Conservation (phyloP, 1,139 yeast species). For the Taphrina pruni region DNA sequence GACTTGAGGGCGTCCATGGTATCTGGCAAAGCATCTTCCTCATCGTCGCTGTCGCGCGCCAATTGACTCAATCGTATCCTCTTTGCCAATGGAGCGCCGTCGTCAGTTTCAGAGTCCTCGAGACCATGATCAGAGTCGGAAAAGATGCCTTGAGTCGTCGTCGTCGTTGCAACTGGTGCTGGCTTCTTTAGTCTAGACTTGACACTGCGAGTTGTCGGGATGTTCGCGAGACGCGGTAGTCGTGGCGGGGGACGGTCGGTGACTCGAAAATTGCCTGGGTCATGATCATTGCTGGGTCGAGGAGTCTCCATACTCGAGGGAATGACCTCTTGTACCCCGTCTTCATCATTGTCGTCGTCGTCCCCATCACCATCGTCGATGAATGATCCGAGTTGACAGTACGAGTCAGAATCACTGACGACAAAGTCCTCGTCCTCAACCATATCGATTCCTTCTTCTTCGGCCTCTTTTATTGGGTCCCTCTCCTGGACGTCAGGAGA, state of each 20-base stretch:
- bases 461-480: constrained; percentile 1
- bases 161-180: background rate
- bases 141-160: background rate
- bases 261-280: background rate
- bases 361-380: constrained; percentile 19
- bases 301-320: constrained; percentile 6
- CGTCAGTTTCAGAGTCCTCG: background rate
- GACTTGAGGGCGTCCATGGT: constrained; percentile 12
- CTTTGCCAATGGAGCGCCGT: background rate
- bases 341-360: constrained; percentile 12
- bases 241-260: constrained; percentile 7
- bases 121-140: background rate
- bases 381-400: constrained; percentile 13
- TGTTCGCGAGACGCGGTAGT: background rate
- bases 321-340: background rate
- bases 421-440: background rate
- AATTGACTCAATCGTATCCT: constrained; percentile 27
- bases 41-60: constrained; percentile 28
- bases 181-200: background rate
- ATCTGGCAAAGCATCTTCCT: constrained; percentile 24
- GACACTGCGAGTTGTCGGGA: too few species aligned
- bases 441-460: background rate
- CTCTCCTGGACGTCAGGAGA: background rate
- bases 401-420: constrained; percentile 18
- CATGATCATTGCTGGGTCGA: constrained; percentile 4